Evolutionary conservation across 108 stramenopile genomes (phyloP).

Genomic region (Nitzschia inconspicua): DNA sequence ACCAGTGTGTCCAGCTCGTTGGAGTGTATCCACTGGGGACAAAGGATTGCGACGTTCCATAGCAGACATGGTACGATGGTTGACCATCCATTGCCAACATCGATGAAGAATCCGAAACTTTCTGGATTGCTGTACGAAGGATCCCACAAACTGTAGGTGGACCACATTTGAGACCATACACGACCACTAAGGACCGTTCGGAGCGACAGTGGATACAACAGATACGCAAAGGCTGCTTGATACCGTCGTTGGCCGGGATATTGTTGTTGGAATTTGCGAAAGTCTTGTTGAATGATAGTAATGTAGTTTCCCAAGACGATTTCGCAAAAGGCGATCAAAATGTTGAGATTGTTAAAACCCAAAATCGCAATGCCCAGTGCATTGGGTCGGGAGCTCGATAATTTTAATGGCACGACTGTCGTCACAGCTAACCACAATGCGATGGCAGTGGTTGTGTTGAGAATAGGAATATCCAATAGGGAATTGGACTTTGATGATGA

Average conservation of each 20-base stretch:
- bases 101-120: constrained; percentile 85
- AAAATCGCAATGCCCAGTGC: constrained; percentile 34
- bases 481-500: no score
- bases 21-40: constrained; percentile 32
- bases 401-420: no score
- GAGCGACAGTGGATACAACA: constrained; percentile 57
- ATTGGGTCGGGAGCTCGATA: no score
- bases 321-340: constrained; percentile 76
- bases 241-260: constrained; percentile 39
- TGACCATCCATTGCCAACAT: constrained; percentile 80
- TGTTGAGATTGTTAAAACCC: constrained; percentile 83
- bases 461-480: no score
- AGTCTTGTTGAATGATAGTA: constrained; percentile 53
- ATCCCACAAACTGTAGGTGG: constrained; percentile 76
- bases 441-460: no score
- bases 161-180: constrained; percentile 75
- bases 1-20: constrained; percentile 12
- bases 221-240: constrained; percentile 42
- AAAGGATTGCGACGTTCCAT: constrained; percentile 64
- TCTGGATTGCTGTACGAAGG: constrained; percentile 84
- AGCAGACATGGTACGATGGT: constrained; percentile 72
- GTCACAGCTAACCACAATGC: no score
- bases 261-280: constrained; percentile 39
- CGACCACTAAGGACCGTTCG: constrained; percentile 42
- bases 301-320: constrained; percentile 66